Evolutionary conservation across 164 flowering plant species (phyloP), one percentile per base, ranked within the genome.

Genomic region (Dillenia suffruticosa): DNA sequence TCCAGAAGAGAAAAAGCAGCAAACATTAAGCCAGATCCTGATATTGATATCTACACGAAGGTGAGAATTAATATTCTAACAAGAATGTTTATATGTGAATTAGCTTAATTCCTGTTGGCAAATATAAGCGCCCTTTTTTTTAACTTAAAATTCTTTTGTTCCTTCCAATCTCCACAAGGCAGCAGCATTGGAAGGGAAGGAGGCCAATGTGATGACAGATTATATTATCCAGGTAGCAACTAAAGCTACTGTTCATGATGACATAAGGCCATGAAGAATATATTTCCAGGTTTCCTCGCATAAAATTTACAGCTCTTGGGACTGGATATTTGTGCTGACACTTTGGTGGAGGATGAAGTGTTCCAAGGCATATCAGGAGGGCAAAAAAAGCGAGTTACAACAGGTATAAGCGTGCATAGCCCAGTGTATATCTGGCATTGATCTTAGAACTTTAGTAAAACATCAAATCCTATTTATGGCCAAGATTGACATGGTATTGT

Each of bases 121-220:
- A 32, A 24, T n/a, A 43, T 56, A 12, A 57, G n/a, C n/a, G 54
- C 13, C n/a, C 11, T 50, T 40, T 40, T 40, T 50, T 16, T 52
- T 52, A 3, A 59, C 13, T 10, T 54, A 24, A 50, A 51, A 12
- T 19, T 57, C 9, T 49, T 45, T 54, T 32, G 40, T 46, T 19
- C 45, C 48, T 59, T 32, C 40, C 40, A 12, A 22, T 10, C 15
- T 60, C 26, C 47, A 66, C 9, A 67, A 86, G 92, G 90, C 87
- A 19, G 76, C 83, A 57, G 79, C 89, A 58, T 49, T 78, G 51
- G 85, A 79, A 72, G 96, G 96, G 13, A 84, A 89, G 58, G 80
- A 89, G 68, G 74, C 79, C 15, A 83, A 47, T 76, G 80, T 87
- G 19, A 80, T 85, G 15, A 89, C 90, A 64, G 96, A 91, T 62